Evolutionary conservation across 1,139 yeast species (phyloP).

Genomic region (Wickerhamomyces sp.): DNA sequence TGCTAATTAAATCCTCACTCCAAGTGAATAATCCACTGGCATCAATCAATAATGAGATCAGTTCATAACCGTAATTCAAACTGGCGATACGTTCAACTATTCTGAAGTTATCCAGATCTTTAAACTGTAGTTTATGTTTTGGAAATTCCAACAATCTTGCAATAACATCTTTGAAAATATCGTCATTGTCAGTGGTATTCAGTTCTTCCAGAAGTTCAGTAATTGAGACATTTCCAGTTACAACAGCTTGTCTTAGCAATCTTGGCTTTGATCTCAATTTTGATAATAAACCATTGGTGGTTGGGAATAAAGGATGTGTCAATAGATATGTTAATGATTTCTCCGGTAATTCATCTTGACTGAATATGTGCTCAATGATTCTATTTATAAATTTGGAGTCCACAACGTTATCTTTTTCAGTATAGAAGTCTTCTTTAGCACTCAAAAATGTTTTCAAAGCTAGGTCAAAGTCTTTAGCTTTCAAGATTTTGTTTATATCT

Average conservation of each 20-base stretch:
- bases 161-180: constrained; percentile 65
- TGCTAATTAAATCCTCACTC: constrained; percentile 43
- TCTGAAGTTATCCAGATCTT: constrained; percentile 23
- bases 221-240: constrained; percentile 64
- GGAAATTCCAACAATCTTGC: constrained; percentile 52
- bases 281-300: constrained; percentile 48
- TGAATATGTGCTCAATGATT: constrained; percentile 42
- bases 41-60: constrained; percentile 61
- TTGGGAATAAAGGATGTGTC: constrained; percentile 84
- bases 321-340: constrained; percentile 64
- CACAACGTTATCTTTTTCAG: constrained; percentile 63
- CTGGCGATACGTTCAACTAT: constrained; percentile 38
- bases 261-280: constrained; percentile 50
- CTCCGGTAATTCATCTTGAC: constrained; percentile 29
- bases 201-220: constrained; percentile 60
- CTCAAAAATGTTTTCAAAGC: constrained; percentile 26
- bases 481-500: constrained; percentile 24
- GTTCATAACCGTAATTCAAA: constrained; percentile 50
- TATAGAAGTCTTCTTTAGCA: constrained; percentile 43
- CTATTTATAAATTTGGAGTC: constrained; percentile 53
- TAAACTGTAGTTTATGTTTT: constrained; percentile 28
- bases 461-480: constrained; percentile 22
- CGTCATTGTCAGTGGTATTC: constrained; percentile 48
- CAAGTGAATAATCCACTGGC: constrained; percentile 70
- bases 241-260: constrained; percentile 74